A percentile compares a stretch with the other conserved stretches of the same genome.
Evolutionary conservation across 306 rosid species (phyloP).

Genomic region (Malus orientalis): DNA sequence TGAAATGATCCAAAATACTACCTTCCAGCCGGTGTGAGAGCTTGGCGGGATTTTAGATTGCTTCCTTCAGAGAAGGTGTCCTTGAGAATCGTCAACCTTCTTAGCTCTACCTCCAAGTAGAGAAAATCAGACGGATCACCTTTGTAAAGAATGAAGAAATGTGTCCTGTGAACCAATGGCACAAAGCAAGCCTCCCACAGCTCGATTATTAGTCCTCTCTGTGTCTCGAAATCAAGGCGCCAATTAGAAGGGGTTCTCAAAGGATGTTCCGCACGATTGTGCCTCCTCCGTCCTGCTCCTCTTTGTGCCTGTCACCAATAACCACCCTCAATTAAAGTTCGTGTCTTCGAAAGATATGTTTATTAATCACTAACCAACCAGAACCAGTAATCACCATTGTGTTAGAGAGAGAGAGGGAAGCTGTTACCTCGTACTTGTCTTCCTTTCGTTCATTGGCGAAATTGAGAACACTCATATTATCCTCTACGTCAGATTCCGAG

Average conservation of each 20-base stretch:
- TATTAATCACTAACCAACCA: too few relatives aligned
- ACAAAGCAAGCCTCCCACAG: constrained; percentile 76
- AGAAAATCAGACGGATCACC: constrained; percentile 72
- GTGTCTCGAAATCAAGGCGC: constrained; percentile 45
- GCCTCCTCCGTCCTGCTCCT: constrained; percentile 21
- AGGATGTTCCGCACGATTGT: constrained; percentile 3
- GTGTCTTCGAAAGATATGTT: neutral
- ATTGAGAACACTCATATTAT: constrained; percentile 53
- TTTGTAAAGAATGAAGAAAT: constrained; percentile 71
- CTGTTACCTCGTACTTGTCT: neutral
- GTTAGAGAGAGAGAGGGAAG: too few relatives aligned
- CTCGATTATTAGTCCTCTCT: constrained; percentile 49
- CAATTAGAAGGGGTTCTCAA: constrained; percentile 13
- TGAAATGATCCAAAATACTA: constrained; percentile 7
- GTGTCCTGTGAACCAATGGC: constrained; percentile 72
- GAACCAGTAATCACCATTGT: too few relatives aligned
- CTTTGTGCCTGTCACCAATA: constrained; percentile 27
- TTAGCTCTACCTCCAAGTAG: constrained; percentile 67
- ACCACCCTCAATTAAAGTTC: neutral
- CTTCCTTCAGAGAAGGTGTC: constrained; percentile 40
- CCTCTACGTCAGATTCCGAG: constrained; percentile 40
- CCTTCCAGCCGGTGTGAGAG: constrained; percentile 59
- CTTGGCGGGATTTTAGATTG: constrained; percentile 16
- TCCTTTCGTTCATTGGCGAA: constrained; percentile 28
- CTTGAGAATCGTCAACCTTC: constrained; percentile 62